Evolutionary conservation across 2,329 filamentous ascomycete genomes (phyloP), one percentile per base, ranked within the genome.

Genomic region (Cytospora piceae): DNA sequence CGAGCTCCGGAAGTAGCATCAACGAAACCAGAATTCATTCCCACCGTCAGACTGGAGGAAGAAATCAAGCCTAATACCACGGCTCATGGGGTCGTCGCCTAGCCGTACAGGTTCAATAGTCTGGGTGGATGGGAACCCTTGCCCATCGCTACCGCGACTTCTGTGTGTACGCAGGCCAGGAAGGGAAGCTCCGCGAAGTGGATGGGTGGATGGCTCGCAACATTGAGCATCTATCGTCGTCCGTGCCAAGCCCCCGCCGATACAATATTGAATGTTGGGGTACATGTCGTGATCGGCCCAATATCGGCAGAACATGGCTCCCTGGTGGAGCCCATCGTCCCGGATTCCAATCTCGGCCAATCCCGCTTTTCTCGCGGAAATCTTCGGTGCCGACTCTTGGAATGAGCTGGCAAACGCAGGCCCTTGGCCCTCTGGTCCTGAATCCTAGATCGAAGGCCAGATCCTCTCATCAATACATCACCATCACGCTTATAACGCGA

Each of bases 281-380:
- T 53, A 62, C 27, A 54, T 51, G 32, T 63, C 20, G 63, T 58
- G 66, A 55, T 66, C 63, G 66, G 66, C 61, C 60, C 56, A 66
- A 66, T 37, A 57, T 66, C 66, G 65, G 65, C 46, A 58, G 55
- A 31, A 64, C 49, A 64, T 52, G 61, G 42, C 27, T 39, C 12
- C 51, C 53, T 56, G 60, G 61, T 67, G 65, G 65, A 63, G 24
- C 57, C 34, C 29, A 46, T 57, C 34, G 55, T 58, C 37, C 53
- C 61, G 57, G 27, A 58, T 54, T 46, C 57, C 49, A 58, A 66
- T 37, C 39, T 68, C 59, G 66, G 66, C 34, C 66, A 62, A 60
- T 66, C 54, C 66, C 66, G 66, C 66, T 64, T 62, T 62, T 62
- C 56, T 63, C 61, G 60, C 66, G 51, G 56, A 66, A 68, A 66